Evolutionary conservation across 2,329 filamentous ascomycete species (phyloP).

Genomic region (Podosphaera xanthii): DNA sequence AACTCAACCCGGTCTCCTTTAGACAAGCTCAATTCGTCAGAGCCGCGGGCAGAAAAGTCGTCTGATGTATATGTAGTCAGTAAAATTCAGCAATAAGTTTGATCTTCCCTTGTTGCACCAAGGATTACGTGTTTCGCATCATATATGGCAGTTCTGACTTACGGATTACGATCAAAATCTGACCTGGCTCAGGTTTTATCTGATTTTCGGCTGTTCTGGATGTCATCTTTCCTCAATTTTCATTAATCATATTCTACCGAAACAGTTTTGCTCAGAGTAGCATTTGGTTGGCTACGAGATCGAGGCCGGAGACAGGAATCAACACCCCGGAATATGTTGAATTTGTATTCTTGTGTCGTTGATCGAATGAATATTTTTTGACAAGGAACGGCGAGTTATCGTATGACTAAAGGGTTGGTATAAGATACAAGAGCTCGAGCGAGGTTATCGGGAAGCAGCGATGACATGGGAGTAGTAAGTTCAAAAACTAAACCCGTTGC

Average conservation of each 20-base stretch:
- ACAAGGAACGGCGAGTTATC: not conserved
- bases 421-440: constrained; percentile 12
- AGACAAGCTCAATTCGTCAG: constrained; percentile 71
- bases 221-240: constrained; percentile 17
- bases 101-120: not conserved
- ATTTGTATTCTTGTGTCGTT: not conserved
- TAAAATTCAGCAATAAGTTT: not conserved
- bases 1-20: constrained; percentile 72
- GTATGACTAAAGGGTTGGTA: not conserved
- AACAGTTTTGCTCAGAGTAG: not conserved
- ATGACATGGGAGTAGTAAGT: not conserved
- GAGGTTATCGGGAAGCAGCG: constrained; percentile 5
- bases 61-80: constrained; percentile 27
- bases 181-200: constrained; percentile 32
- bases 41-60: constrained; percentile 76
- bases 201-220: constrained; percentile 19
- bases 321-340: not conserved
- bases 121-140: not conserved
- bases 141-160: constrained; percentile 19
- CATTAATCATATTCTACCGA: constrained; percentile 5
- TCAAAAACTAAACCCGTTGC: not conserved
- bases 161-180: constrained; percentile 51
- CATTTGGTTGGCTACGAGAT: not conserved
- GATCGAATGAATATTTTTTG: not conserved
- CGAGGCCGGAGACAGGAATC: not conserved